Evolutionary conservation across 257 asterid species (phyloP).

Genomic region (Scutellaria minor): DNA sequence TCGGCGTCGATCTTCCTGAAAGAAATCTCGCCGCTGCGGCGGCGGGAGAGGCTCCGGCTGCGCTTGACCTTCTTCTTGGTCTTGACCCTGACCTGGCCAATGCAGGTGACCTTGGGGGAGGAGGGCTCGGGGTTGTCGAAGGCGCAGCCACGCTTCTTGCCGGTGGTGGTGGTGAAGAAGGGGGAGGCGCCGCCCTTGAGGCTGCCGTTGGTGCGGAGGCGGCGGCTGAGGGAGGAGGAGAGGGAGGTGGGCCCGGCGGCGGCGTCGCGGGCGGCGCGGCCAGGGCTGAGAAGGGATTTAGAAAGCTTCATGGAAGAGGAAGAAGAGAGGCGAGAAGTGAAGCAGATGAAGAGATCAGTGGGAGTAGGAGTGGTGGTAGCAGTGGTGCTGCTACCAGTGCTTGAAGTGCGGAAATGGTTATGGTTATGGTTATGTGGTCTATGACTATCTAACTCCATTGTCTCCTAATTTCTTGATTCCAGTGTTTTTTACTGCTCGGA

Average conservation of each 20-base stretch:
- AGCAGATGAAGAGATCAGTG: slow-evolving; percentile 69
- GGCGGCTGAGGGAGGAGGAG: slow-evolving; percentile 80
- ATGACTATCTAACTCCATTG: slow-evolving; percentile 68
- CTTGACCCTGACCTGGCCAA: slow-evolving; percentile 93
- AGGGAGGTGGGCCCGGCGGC: slow-evolving; percentile 54
- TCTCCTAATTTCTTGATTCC: not conserved
- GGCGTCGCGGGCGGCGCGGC: slow-evolving; percentile 58
- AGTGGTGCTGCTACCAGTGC: slow-evolving; percentile 14
- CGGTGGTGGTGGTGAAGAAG: slow-evolving; percentile 50
- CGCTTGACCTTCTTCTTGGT: slow-evolving; percentile 77
- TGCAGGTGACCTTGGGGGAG: slow-evolving; percentile 96
- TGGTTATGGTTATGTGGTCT: slow-evolving; percentile 11
- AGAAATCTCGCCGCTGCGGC: slow-evolving; percentile 68
- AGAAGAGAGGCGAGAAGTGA: slow-evolving; percentile 64
- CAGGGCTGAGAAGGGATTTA: slow-evolving; percentile 55
- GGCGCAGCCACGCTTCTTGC: slow-evolving; percentile 63
- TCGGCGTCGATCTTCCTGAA: slow-evolving; percentile 54
- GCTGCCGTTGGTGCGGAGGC: slow-evolving; percentile 74
- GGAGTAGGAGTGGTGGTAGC: not conserved
- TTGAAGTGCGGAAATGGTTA: slow-evolving; percentile 52
- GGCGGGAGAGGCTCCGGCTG: slow-evolving; percentile 61
- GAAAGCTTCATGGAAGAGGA: slow-evolving; percentile 60
- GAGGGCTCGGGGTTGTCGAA: slow-evolving; percentile 92
- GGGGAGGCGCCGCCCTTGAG: slow-evolving; percentile 87
- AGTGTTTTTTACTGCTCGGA: slow-evolving; percentile 38